Percentiles rank a stretch among this genome's conserved stretches.
These are phyloP conservation scores for Rhipidocladum racemiflorum DNA, from an alignment of 176 grass and related monocot species.

Conservation along the genomic window DNA sequence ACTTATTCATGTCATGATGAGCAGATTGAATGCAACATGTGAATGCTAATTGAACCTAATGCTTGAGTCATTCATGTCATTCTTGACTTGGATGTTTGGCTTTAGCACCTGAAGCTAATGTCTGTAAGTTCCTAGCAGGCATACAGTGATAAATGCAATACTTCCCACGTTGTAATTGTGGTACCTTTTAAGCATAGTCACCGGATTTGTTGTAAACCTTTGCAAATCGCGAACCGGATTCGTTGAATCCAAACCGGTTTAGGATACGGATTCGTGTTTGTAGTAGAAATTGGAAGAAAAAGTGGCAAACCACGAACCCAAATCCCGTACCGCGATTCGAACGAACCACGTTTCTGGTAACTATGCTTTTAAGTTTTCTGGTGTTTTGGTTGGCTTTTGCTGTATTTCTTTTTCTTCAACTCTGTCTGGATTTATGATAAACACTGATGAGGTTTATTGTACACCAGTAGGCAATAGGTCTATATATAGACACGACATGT, in stretches of 20 bases:
- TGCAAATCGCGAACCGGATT: too few species aligned
- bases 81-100: conserved; percentile 7
- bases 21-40: background rate
- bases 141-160: background rate
- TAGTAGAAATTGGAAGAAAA: too few species aligned
- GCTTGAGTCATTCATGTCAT: background rate
- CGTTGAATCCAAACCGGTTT: too few species aligned
- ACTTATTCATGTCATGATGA: background rate
- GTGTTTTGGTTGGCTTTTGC: background rate
- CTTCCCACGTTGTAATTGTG: background rate
- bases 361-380: too few species aligned
- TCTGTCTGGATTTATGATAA: background rate
- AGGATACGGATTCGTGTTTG: too few species aligned
- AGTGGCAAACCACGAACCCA: too few species aligned
- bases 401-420: background rate
- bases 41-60: background rate
- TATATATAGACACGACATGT: background rate
- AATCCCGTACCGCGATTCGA: too few species aligned
- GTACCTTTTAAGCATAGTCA: background rate
- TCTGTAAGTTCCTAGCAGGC: background rate
- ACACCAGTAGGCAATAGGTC: background rate
- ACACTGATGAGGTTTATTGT: background rate
- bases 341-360: too few species aligned
- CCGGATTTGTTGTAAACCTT: too few species aligned
- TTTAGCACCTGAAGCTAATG: background rate